A percentile compares a stretch with the other conserved stretches of the same genome.
Conservation (phyloP, 1,284 basidiomycete genomes). For the Blastosporella zonata region DNA sequence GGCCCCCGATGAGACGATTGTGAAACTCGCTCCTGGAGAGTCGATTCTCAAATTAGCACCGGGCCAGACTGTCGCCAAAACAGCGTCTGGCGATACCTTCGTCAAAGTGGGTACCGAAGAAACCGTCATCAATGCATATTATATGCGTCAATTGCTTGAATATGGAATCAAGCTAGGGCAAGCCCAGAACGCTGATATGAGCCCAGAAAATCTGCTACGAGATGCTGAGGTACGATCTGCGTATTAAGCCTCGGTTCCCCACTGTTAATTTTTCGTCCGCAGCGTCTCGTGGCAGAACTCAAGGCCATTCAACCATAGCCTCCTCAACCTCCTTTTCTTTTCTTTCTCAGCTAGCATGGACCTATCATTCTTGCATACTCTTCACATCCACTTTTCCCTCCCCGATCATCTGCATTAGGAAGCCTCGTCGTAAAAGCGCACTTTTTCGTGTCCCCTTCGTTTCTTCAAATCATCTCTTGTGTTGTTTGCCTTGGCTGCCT, state of each 20-base stretch:
- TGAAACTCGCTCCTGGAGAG: conserved; percentile 9
- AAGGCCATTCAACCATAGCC: conserved; percentile 27
- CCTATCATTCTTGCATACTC: conserved; percentile 9
- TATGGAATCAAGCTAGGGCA: conserved; percentile 62
- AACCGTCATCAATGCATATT: conserved; percentile 70
- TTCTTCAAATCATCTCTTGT: conserved; percentile 10
- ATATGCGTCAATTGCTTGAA: conserved; percentile 66
- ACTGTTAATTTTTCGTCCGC: conserved; percentile 1
- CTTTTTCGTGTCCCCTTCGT: conserved; percentile 7
- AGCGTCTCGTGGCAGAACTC: conserved; percentile 39
- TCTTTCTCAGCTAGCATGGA: conserved; percentile 8
- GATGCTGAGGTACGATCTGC: conserved; percentile 47
- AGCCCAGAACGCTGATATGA: conserved; percentile 32
- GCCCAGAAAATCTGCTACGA: conserved; percentile 37
- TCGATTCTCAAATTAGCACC: conserved; percentile 3
- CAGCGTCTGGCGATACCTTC: conserved; percentile 6
- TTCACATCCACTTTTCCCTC: conserved; percentile 8
- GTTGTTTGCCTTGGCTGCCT: conserved; percentile 5
- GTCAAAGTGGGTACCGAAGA: conserved; percentile 39
- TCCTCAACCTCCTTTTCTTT: not conserved
- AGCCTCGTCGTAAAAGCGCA: conserved; percentile 10
- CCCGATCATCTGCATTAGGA: conserved; percentile 11
- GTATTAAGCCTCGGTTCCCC: not conserved
- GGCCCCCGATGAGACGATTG: conserved; percentile 45
- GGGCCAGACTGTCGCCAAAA: not conserved